phyloP scores from a whole-genome alignment of 306 rosid species.

The Malus asiatica region DNA sequence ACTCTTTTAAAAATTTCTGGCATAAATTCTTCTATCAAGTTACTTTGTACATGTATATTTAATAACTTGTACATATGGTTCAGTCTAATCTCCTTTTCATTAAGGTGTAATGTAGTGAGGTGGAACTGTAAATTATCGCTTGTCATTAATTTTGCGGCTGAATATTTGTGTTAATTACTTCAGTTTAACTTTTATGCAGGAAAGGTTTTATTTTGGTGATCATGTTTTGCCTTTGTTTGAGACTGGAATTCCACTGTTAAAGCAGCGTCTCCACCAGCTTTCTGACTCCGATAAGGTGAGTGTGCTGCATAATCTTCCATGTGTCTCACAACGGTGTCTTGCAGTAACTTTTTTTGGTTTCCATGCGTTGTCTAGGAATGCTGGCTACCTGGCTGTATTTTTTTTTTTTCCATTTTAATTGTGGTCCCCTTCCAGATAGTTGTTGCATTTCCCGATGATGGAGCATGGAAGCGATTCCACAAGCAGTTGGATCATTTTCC shows the following conservation, averaged over 20 bases:
- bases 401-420: constrained; percentile 1
- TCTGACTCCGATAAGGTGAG: constrained; percentile 69
- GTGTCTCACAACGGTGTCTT: neutral
- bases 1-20: neutral
- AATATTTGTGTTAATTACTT: neutral
- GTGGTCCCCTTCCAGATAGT: constrained; percentile 54
- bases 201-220: constrained; percentile 94
- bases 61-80: neutral
- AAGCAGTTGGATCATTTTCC: constrained; percentile 73
- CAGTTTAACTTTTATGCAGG: constrained; percentile 39
- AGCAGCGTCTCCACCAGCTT: constrained; percentile 75
- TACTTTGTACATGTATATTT: neutral
- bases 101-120: neutral
- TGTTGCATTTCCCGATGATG: constrained; percentile 95
- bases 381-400: neutral
- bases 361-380: neutral
- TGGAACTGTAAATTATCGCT: no score
- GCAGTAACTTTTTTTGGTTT: neutral
- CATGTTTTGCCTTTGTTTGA: constrained; percentile 93
- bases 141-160: neutral
- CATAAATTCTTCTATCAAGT: neutral
- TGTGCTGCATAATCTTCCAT: neutral
- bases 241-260: constrained; percentile 91
- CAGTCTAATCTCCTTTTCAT: neutral
- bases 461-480: constrained; percentile 99